These are phyloP conservation scores for Salicornia ramosissima DNA, from an alignment of 148 eudicot genomes.

Conservation along the genomic window DNA sequence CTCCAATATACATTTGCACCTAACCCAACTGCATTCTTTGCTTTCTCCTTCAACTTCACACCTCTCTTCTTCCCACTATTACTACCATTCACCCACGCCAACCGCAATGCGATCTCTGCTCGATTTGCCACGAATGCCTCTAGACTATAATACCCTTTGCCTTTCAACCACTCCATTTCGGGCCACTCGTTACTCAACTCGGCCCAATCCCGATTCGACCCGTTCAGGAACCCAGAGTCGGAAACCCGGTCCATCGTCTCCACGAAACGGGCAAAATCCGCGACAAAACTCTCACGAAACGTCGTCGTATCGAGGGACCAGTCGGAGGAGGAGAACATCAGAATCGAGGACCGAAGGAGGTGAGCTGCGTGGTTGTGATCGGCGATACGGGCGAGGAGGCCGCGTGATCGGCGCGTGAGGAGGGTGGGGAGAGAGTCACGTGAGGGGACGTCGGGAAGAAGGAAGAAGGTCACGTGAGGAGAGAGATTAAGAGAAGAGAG, in stretches of 20 bases:
- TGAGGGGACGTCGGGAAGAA: slow-evolving; percentile 58
- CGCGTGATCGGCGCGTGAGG: slow-evolving; percentile 55
- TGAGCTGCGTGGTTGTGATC: slow-evolving; percentile 31
- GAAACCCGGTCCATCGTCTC: slow-evolving; percentile 59
- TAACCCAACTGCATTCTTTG: slow-evolving; percentile 41
- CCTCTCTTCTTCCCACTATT: slow-evolving; percentile 75
- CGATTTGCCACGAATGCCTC: slow-evolving; percentile 77
- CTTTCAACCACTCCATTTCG: slow-evolving; percentile 87
- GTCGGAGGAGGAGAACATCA: slow-evolving; percentile 61
- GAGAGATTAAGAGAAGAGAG: slow-evolving; percentile 18
- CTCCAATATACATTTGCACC: slow-evolving; percentile 88
- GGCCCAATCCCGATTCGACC: slow-evolving; percentile 44
- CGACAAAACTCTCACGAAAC: slow-evolving; percentile 51
- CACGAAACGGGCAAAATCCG: slow-evolving; percentile 46
- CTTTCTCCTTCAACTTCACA: slow-evolving; percentile 71
- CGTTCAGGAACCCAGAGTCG: slow-evolving; percentile 56
- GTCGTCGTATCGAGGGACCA: slow-evolving; percentile 60
- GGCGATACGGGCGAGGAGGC: slow-evolving; percentile 45
- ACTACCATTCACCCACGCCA: slow-evolving; percentile 73
- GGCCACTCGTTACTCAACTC: slow-evolving; percentile 64
- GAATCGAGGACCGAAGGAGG: slow-evolving; percentile 31
- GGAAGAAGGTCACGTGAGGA: slow-evolving; percentile 46
- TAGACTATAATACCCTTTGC: slow-evolving; percentile 70
- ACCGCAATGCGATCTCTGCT: slow-evolving; percentile 75
- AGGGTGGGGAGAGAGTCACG: slow-evolving; percentile 41